Percentiles rank a stretch among this genome's conserved stretches.
Conservation (phyloP, 2,329 filamentous ascomycete species). For the Aspergillus transmontanensis region DNA sequence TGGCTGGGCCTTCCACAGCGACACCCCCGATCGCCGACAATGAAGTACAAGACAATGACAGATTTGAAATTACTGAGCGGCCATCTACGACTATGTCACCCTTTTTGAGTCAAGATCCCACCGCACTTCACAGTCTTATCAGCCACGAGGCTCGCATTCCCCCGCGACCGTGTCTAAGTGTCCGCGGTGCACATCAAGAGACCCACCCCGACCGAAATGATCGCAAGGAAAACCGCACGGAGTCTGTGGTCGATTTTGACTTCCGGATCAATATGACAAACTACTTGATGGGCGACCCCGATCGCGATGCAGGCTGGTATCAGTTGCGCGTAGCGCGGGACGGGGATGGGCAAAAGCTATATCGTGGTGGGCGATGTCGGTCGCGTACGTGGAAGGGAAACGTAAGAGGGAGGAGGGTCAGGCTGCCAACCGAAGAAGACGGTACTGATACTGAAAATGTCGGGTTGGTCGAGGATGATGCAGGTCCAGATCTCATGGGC, state of each 20-base stretch:
- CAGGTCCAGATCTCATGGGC: slow-evolving; percentile 18
- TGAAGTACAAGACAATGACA: background rate
- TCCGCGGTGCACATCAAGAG: slow-evolving; percentile 58
- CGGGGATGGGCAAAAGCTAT: slow-evolving; percentile 26
- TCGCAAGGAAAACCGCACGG: slow-evolving; percentile 23
- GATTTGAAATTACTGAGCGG: background rate
- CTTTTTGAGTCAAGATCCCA: slow-evolving; percentile 10
- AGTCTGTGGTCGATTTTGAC: slow-evolving; percentile 33
- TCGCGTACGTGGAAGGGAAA: slow-evolving; percentile 8
- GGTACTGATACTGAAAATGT: slow-evolving; percentile 1
- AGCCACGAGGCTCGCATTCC: slow-evolving; percentile 39
- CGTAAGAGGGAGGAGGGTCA: slow-evolving; percentile 11
- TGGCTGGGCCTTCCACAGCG: background rate
- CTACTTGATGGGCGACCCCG: slow-evolving; percentile 22
- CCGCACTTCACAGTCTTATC: slow-evolving; percentile 49
- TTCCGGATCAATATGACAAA: slow-evolving; percentile 29
- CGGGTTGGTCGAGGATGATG: background rate
- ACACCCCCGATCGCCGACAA: background rate
- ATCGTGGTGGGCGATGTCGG: slow-evolving; percentile 25
- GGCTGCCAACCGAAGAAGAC: background rate
- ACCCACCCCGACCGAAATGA: slow-evolving; percentile 24
- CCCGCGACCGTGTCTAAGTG: slow-evolving; percentile 56
- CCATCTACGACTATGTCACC: slow-evolving; percentile 12
- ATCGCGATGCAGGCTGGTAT: slow-evolving; percentile 16
- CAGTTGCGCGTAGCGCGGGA: slow-evolving; percentile 25